These are phyloP conservation scores for Neurospora tetraspora DNA, from an alignment of 495 filamentous ascomycete species.

Conservation along the genomic window DNA sequence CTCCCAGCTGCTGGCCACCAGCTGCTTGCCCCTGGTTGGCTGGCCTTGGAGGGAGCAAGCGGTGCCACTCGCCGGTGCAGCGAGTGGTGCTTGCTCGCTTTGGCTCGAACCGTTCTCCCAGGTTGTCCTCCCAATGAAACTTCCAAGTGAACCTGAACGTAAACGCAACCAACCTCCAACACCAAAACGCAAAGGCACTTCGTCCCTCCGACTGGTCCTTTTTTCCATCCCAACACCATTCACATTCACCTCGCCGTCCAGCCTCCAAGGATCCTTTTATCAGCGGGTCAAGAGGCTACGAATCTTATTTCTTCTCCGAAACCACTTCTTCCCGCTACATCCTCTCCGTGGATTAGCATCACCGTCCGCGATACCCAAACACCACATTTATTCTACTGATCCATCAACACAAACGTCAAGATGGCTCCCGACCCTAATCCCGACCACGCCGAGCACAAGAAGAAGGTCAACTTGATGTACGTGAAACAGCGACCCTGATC, in stretches of 20 bases:
- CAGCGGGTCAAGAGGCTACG: neutral
- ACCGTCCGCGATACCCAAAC: conserved; percentile 3
- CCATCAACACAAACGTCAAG: conserved; percentile 17
- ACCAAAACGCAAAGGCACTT: neutral
- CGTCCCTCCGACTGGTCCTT: neutral
- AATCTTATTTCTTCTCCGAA: neutral
- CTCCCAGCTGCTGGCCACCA: conserved; percentile 6
- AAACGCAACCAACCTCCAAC: neutral
- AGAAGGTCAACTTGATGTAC: conserved; percentile 88
- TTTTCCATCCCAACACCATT: conserved; percentile 1
- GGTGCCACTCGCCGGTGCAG: neutral
- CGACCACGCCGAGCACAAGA: conserved; percentile 70
- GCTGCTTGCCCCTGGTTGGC: neutral
- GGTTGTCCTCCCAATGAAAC: neutral
- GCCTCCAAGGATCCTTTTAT: neutral
- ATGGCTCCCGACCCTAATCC: conserved; percentile 27
- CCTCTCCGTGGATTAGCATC: neutral
- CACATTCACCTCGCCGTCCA: neutral
- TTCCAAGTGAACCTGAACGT: neutral
- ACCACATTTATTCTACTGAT: conserved; percentile 3
- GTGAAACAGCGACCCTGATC: conserved; percentile 18
- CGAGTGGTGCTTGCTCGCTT: neutral
- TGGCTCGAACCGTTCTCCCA: neutral
- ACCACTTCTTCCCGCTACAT: neutral
- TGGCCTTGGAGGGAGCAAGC: conserved; percentile 7